Base-by-base conservation (phyloP, 2,329 filamentous ascomycete genomes). In the Cladosporium sp. region DNA sequence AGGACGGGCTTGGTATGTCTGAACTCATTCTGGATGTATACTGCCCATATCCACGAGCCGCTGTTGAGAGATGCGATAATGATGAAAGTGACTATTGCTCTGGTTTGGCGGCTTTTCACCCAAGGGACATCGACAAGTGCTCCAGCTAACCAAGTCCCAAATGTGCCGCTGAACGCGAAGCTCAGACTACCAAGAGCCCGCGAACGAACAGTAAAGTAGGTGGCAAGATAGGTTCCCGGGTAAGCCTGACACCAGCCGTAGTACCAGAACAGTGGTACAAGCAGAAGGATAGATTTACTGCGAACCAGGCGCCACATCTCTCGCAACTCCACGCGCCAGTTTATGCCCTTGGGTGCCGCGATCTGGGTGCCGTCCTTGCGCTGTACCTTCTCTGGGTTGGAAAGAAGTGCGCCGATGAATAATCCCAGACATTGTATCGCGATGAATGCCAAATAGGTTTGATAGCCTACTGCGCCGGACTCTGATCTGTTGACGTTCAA, bases 151-250 rank as follows among this genome's bases (percentile, higher is more conserved):
- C 73, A 56, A 7, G 54, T 56, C 15, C 54, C 54, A 30, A 56
- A 49, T 7, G 54, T 59, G n/a, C 56, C 61, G 7, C 77, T 61
- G 58, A 76, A 71, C 0, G 76, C 79, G 0, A 75, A 76, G 1
- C 79, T 60, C 3, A 81, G 70, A 2, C 71, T 73, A 6, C 70
- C 68, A 3, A 81, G 63, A 1, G 77, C 77, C 5, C 78, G 74
- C 0, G 77, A 76, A 1, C 78, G 73, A 3, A 80, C 74, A 15
- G 74, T 74, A 38, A 78, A 78, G 61, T 78, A 78, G 58, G 76
- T 61, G 56, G 77, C 74, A 51, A 80, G 73, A 60, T 81, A 82
- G 60, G 54, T 56, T 15, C 54, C 54, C 3, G 54, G 54, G 12
- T 56, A 56, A 28, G 54, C 54, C 22, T 56, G 81, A 80, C 54